Percentiles rank a stretch among this genome's conserved stretches.
Evolutionary conservation across 176 grass and related monocot species (phyloP).

Genomic region (Coix lacrymajobi): DNA sequence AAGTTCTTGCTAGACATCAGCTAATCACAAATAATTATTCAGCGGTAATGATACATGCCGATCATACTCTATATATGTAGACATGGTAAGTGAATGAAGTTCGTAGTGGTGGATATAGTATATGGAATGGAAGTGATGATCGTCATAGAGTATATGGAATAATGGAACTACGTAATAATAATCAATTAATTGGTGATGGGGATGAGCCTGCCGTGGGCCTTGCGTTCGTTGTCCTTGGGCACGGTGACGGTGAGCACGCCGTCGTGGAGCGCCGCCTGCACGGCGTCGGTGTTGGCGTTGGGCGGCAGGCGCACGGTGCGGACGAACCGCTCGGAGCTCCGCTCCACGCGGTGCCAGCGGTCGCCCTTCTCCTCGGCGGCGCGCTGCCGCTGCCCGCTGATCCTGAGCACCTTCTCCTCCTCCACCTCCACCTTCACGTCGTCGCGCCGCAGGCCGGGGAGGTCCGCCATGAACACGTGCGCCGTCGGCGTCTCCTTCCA

Average conservation of each 20-base stretch:
- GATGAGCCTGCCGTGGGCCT: slow-evolving; percentile 35
- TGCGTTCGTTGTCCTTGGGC: slow-evolving; percentile 46
- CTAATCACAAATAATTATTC: too few species aligned
- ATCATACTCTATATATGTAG: neutral
- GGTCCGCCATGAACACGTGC: slow-evolving; percentile 72
- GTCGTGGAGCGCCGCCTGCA: slow-evolving; percentile 35
- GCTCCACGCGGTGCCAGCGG: slow-evolving; percentile 62
- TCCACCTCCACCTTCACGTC: slow-evolving; percentile 77
- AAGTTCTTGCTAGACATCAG: too few species aligned
- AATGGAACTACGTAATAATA: neutral
- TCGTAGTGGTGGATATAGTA: too few species aligned
- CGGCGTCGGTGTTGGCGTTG: slow-evolving; percentile 35
- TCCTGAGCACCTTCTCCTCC: slow-evolving; percentile 54
- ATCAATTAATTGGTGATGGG: slow-evolving; percentile 36
- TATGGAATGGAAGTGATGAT: neutral
- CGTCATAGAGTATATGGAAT: neutral
- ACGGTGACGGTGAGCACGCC: slow-evolving; percentile 68
- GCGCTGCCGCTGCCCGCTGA: slow-evolving; percentile 50
- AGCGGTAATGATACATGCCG: neutral
- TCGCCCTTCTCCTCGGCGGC: slow-evolving; percentile 46
- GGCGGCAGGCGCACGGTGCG: slow-evolving; percentile 46
- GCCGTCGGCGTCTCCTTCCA: slow-evolving; percentile 70
- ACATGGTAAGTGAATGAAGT: neutral
- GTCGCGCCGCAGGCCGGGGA: slow-evolving; percentile 49
- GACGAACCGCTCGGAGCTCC: slow-evolving; percentile 43